Evolutionary conservation across 805 yeast species (phyloP).

Genomic region (Metschnikowia aberdeeniae): DNA sequence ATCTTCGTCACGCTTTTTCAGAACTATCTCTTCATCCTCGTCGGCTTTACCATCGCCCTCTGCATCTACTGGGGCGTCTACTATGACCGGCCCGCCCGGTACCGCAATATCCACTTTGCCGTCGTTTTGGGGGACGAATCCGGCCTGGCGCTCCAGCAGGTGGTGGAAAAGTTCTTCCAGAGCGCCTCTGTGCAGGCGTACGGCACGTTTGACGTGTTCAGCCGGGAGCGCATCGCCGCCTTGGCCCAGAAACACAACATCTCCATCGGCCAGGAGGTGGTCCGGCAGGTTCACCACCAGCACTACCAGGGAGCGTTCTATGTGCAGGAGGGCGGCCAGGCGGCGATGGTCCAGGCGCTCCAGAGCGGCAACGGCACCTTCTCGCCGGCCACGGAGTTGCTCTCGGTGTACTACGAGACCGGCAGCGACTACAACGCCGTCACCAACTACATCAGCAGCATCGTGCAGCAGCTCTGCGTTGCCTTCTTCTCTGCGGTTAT

Average conservation of each 20-base stretch:
- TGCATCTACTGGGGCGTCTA: slow-evolving; percentile 34
- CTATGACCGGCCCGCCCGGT: slow-evolving; percentile 20
- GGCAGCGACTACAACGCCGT: slow-evolving; percentile 33
- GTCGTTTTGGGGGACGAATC: slow-evolving; percentile 24
- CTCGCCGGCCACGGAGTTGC: slow-evolving; percentile 18
- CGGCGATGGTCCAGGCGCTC: slow-evolving; percentile 21
- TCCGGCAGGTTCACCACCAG: slow-evolving; percentile 29
- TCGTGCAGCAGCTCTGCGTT: slow-evolving; percentile 16
- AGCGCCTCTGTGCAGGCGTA: slow-evolving; percentile 17
- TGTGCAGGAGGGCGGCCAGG: slow-evolving; percentile 28
- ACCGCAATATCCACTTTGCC: slow-evolving; percentile 21
- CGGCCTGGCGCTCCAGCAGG: slow-evolving; percentile 4
- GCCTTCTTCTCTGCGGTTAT: slow-evolving; percentile 18
- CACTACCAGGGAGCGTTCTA: slow-evolving; percentile 29
- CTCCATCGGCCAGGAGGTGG: slow-evolving; percentile 24
- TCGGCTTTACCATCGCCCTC: slow-evolving; percentile 23
- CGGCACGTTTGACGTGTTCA: slow-evolving; percentile 26
- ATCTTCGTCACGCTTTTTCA: slow-evolving; percentile 20
- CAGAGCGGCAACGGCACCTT: slow-evolving; percentile 13
- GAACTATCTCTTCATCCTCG: slow-evolving; percentile 22
- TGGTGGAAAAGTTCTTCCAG: slow-evolving; percentile 19
- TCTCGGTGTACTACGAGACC: slow-evolving; percentile 29
- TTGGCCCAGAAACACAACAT: slow-evolving; percentile 21
- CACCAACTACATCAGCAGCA: slow-evolving; percentile 18
- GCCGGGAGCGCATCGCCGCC: slow-evolving; percentile 14